Percentiles rank a stretch among this genome's conserved stretches.
Conservation (phyloP, 2,329 filamentous ascomycete species). For the Penicillium crustosum region DNA sequence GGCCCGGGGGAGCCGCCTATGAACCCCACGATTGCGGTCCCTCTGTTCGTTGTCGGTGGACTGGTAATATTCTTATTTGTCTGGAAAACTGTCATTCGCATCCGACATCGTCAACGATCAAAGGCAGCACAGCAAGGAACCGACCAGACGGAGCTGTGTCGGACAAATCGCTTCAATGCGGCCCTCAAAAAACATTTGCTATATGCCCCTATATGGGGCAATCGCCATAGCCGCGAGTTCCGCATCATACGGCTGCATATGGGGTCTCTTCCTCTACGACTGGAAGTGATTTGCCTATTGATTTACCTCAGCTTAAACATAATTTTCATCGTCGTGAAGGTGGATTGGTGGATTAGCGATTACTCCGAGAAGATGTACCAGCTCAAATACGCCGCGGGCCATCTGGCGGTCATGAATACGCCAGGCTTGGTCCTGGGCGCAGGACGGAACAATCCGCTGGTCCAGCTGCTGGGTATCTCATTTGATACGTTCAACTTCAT, state of each 20-base stretch:
- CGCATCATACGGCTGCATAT: constrained; percentile 65
- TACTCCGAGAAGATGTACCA: constrained; percentile 35
- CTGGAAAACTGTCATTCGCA: constrained; percentile 24
- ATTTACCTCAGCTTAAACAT: constrained; percentile 68
- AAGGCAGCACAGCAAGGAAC: constrained; percentile 18
- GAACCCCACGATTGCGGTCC: constrained; percentile 34
- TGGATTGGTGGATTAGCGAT: constrained; percentile 33
- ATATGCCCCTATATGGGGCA: constrained; percentile 65
- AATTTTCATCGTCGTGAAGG: constrained; percentile 60
- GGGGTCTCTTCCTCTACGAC: constrained; percentile 70
- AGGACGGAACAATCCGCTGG: constrained; percentile 87
- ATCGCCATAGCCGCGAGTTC: constrained; percentile 71
- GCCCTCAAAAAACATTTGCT: constrained; percentile 43
- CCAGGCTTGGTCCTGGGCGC: constrained; percentile 83
- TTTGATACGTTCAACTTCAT: constrained; percentile 94
- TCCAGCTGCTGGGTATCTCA: constrained; percentile 73
- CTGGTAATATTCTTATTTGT: constrained; percentile 26
- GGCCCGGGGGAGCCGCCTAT: constrained; percentile 32
- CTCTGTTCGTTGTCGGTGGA: constrained; percentile 31
- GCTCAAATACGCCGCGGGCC: constrained; percentile 78
- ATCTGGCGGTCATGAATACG: constrained; percentile 81
- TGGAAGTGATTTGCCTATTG: constrained; percentile 68
- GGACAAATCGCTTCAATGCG: constrained; percentile 16
- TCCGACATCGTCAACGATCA: constrained; percentile 28
- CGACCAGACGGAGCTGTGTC: constrained; percentile 25